Percentiles rank a stretch among this genome's conserved stretches.
Evolutionary conservation across 495 filamentous ascomycete genomes (phyloP).

Genomic region (Trichoderma orchidacearum): DNA sequence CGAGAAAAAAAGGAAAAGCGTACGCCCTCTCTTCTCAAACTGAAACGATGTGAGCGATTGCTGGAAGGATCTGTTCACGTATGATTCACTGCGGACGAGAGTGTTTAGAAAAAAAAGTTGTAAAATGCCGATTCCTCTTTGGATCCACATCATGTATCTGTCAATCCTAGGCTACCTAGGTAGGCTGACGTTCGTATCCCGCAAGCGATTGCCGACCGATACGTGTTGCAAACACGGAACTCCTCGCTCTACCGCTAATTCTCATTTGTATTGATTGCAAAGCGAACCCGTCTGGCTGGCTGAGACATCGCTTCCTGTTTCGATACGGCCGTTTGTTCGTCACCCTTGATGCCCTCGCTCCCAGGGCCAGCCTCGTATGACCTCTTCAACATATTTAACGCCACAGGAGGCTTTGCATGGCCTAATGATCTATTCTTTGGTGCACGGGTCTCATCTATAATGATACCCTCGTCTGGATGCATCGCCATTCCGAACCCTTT

Average conservation of each 20-base stretch:
- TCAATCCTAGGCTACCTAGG: no score
- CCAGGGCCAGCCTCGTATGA: neutral
- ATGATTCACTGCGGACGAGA: no score
- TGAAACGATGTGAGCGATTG: no score
- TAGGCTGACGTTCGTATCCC: no score
- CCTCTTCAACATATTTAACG: neutral
- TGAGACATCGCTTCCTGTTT: neutral
- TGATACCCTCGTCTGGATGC: slow-evolving; percentile 16
- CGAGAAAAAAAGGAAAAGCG: no score
- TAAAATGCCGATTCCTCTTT: no score
- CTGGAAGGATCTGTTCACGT: no score
- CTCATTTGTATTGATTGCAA: neutral
- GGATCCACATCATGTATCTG: no score
- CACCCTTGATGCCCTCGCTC: neutral
- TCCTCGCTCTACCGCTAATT: neutral
- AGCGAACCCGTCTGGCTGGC: neutral
- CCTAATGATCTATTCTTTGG: neutral
- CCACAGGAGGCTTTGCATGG: neutral
- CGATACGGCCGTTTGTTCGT: neutral
- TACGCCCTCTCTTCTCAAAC: no score
- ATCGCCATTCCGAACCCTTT: slow-evolving; percentile 20
- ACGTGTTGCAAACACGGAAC: no score
- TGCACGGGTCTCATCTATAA: neutral
- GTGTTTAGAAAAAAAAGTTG: no score
- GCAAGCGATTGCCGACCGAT: no score